phyloP scores from a whole-genome alignment of 768 basidiomycete species.

The Neoboletus subvelutipes region DNA sequence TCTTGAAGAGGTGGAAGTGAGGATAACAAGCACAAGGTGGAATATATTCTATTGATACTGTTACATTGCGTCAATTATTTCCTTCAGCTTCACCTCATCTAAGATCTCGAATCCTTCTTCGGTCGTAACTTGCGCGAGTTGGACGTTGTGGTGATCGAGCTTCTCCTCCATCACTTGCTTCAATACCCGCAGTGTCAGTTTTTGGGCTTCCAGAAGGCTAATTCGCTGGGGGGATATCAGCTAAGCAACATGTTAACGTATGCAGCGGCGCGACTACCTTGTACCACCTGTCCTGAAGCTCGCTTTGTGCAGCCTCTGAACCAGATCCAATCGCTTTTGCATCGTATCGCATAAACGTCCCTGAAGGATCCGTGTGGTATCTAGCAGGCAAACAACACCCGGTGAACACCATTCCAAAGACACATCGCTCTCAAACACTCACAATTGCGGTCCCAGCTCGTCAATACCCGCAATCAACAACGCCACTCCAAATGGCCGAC shows the following conservation, averaged over 20 bases:
- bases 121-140: conserved; percentile 91
- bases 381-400: conserved; percentile 40
- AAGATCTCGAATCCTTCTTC: conserved; percentile 88
- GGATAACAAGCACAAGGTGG: background rate
- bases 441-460: conserved; percentile 95
- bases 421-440: conserved; percentile 31
- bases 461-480: conserved; percentile 97
- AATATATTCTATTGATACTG: conserved; percentile 15
- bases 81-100: conserved; percentile 75
- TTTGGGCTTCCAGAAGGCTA: conserved; percentile 84
- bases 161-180: conserved; percentile 99
- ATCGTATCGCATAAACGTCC: conserved; percentile 94
- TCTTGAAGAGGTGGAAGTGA: background rate
- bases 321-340: conserved; percentile 99
- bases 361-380: conserved; percentile 97
- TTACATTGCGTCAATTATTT: conserved; percentile 83
- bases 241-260: background rate
- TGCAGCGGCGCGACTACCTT: conserved; percentile 51
- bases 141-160: conserved; percentile 97
- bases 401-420: conserved; percentile 4
- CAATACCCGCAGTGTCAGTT: conserved; percentile 80
- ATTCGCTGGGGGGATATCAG: conserved; percentile 65
- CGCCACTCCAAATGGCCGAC: conserved; percentile 97
- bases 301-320: conserved; percentile 95
- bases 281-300: conserved; percentile 96